Conservation (phyloP, 805 yeast species). For the Kregervanrija pseudodelftensis region DNA sequence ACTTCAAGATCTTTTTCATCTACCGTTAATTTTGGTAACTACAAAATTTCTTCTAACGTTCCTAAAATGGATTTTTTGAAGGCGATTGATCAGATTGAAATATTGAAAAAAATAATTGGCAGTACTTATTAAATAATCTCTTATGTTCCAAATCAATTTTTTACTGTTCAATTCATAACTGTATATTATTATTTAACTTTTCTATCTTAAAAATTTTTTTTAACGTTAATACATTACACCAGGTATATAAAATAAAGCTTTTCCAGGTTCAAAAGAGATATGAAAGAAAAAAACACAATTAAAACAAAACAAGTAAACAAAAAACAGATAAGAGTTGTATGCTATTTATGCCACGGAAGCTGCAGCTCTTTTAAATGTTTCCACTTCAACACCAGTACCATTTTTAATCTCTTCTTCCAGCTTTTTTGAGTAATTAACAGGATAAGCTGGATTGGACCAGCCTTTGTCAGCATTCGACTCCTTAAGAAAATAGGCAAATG, state of each 20-base stretch:
- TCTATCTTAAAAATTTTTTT: too few relatives aligned
- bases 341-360: conserved; percentile 1
- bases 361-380: conserved; percentile 14
- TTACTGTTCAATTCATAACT: too few relatives aligned
- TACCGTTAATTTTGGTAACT: conserved; percentile 17
- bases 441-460: conserved; percentile 32
- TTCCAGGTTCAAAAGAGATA: too few relatives aligned
- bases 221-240: too few relatives aligned
- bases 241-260: neutral
- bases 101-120: conserved; percentile 19
- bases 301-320: neutral
- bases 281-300: neutral
- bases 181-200: too few relatives aligned
- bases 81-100: conserved; percentile 21
- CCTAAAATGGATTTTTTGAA: conserved; percentile 24
- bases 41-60: conserved; percentile 20
- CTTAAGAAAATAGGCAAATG: conserved; percentile 51
- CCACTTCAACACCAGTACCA: conserved; percentile 17
- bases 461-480: conserved; percentile 32
- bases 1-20: conserved; percentile 1
- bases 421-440: conserved; percentile 18
- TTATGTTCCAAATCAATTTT: too few relatives aligned
- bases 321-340: neutral
- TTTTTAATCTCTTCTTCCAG: conserved; percentile 20
- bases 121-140: neutral